These are phyloP conservation scores for Malus asiatica DNA, from an alignment of 306 rosid species.

Conservation along the genomic window DNA sequence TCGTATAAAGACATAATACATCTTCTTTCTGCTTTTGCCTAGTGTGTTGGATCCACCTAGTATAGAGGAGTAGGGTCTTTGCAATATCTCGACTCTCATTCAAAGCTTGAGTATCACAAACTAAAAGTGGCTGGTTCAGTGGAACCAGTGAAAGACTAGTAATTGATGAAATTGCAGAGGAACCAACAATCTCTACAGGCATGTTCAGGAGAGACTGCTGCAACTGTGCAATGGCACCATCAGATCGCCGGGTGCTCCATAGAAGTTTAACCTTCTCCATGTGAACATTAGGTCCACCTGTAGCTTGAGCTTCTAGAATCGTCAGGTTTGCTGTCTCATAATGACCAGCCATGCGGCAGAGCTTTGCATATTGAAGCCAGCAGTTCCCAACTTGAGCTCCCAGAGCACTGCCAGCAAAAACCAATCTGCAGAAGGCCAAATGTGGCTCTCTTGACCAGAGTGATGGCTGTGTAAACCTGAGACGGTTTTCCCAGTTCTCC, in stretches of 20 bases:
- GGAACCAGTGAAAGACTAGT: slow-evolving; percentile 83
- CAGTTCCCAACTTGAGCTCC: slow-evolving; percentile 88
- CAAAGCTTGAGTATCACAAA: slow-evolving; percentile 59
- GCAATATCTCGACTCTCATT: slow-evolving; percentile 69
- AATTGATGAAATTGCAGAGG: slow-evolving; percentile 74
- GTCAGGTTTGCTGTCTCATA: slow-evolving; percentile 93
- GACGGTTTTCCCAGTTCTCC: slow-evolving; percentile 92
- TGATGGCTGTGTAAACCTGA: slow-evolving; percentile 79
- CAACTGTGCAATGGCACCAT: slow-evolving; percentile 86
- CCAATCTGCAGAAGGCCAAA: slow-evolving; percentile 75
- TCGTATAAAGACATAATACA: slow-evolving; percentile 64
- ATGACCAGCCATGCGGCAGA: slow-evolving; percentile 94
- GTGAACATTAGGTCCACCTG: slow-evolving; percentile 83
- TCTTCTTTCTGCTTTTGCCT: slow-evolving; percentile 99
- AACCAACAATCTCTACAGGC: slow-evolving; percentile 74
- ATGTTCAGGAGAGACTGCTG: slow-evolving; percentile 82
- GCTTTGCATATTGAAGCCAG: slow-evolving; percentile 97
- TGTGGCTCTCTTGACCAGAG: slow-evolving; percentile 98
- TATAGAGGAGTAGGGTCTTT: slow-evolving; percentile 87
- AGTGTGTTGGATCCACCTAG: slow-evolving; percentile 96
- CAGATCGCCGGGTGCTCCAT: slow-evolving; percentile 89
- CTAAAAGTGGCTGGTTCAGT: slow-evolving; percentile 44
- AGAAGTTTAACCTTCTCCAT: slow-evolving; percentile 88
- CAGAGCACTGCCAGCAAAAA: slow-evolving; percentile 68
- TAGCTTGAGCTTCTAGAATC: slow-evolving; percentile 85